A percentile compares a stretch with the other conserved stretches of the same genome.
Evolutionary conservation across 2,329 filamentous ascomycete species (phyloP).

Genomic region (Helotiales sp.): DNA sequence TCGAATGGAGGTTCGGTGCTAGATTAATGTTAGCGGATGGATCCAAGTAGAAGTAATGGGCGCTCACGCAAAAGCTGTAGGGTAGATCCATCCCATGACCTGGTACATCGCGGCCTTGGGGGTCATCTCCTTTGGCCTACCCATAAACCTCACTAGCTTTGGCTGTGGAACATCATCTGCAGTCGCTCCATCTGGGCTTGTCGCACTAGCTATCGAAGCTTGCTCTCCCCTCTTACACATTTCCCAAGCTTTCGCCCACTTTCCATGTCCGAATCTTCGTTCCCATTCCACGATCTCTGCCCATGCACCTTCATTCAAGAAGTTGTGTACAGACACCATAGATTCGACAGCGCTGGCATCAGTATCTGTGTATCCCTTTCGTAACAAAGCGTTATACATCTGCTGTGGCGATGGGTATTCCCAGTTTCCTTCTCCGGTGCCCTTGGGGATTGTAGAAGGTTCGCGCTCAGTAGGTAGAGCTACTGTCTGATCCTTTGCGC

Average conservation of each 20-base stretch:
- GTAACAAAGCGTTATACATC: conserved; percentile 98
- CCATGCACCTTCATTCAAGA: conserved; percentile 97
- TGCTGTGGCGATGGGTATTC: conserved; percentile 98
- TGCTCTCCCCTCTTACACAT: conserved; percentile 74
- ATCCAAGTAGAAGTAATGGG: conserved; percentile 7
- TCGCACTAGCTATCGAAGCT: conserved; percentile 46
- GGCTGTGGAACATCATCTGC: conserved; percentile 61
- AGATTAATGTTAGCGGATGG: conserved; percentile 10
- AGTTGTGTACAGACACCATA: conserved; percentile 98
- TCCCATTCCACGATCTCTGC: conserved; percentile 94
- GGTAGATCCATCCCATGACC: conserved; percentile 76
- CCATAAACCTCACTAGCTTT: conserved; percentile 82
- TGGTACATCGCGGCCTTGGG: conserved; percentile 88
- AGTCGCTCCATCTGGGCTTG: conserved; percentile 49
- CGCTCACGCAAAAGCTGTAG: conserved; percentile 72
- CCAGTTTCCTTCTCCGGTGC: conserved; percentile 78
- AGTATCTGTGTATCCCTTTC: conserved; percentile 94
- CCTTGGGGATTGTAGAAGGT: conserved; percentile 86
- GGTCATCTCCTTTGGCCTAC: conserved; percentile 83
- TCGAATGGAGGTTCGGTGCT: conserved; percentile 89
- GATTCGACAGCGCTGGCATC: conserved; percentile 89
- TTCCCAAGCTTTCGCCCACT: conserved; percentile 70
- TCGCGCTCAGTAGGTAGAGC: conserved; percentile 79
- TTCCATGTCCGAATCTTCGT: conserved; percentile 73
- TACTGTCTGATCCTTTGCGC: conserved; percentile 69